Base-by-base conservation (phyloP, 1,284 basidiomycete genomes). In the Sanguinoderma infundibulare region DNA sequence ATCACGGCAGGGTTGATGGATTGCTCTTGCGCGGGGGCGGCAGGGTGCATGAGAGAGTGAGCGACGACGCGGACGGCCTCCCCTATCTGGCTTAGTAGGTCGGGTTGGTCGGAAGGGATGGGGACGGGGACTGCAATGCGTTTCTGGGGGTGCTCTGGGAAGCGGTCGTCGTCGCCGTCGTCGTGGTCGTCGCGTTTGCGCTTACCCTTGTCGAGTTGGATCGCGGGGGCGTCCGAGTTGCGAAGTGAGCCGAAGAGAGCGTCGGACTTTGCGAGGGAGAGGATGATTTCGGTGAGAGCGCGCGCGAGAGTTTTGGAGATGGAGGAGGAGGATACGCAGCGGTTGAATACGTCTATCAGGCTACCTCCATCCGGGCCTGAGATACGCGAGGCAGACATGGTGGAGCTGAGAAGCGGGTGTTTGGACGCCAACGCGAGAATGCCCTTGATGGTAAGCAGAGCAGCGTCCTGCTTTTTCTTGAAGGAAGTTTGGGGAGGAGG, bases 171-270 rank as follows among this genome's bases (percentile, higher is more conserved):
- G 52, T 82, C 72, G 70, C 76, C 77, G 52, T 82, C 83, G 40
- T 86, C 86, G 20, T 70, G 74, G 59, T 83, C 81, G 55, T 86
- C 86, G 8, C 88, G 83, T 73, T 89, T 89, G 42, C 89, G 83
- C 73, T 91, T 90, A 17, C 86, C 85, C 68, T 81, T 85, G 72
- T 85, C 83, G 4, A 84, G 79, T 65, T 87, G 83, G 2, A 85
- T 77, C 1, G 82, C 79, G 24, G 87, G 75, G 14, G 85, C 82
- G 60, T 86, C 83, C 7, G 87, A 87, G 59, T 84, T 83, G 38
- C 83, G 83, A 60, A 89, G 77, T 20, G 80, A 83, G 1, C 85
- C 82, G 70, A 91, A 91, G 10, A 91, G 80, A 12, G 74, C 70
- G 54, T 87, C 85, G 0, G 86, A 89, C 61, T 85, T 79, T 3